Base-by-base conservation (phyloP, 352 stramenopile species). In the Pythium biforme region DNA sequence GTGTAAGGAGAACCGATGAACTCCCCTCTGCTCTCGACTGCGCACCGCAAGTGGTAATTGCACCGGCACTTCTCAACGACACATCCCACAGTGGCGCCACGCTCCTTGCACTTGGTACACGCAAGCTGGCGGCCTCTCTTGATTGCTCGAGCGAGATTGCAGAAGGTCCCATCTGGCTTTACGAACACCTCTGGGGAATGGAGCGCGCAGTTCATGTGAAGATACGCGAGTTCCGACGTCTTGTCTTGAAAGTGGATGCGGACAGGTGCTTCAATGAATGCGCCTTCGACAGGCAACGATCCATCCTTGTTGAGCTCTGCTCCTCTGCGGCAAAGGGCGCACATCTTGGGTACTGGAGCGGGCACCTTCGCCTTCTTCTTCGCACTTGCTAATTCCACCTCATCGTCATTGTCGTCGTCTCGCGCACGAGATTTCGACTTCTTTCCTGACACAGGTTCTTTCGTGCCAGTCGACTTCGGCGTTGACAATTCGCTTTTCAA, bases 181-280 rank as follows among this genome's bases (percentile, higher is more conserved):
- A 94, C 83, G 49, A 89, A 94, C 31, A 93, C 84, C 55, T 92
- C 82, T 23, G 83, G 81, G 0, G 86, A 92, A 48, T 95, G 85
- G 5, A 92, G 59, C 45, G 84, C 83, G 40, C 82, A 94, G 57
- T 95, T 93, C 58, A 94, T 76, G 67, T 95, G 85, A 25, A 94
- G 74, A 62, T 85, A 79, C 54, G 88, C 86, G 15, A 73, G 77
- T 63, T 94, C 78, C 26, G 66, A 69, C 37, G 78, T 72, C 43
- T 88, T 90, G 59, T 94, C 82, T 22, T 66, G 51, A 49, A 79
- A 79, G 60, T 90, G 76, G n/a, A 94, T 64, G 4, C 83, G 81
- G 46, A 94, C 77, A 4, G 85, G 77, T 4, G 79, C 80, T 17
- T 92, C 84, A 15, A 93, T 83, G 43, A 95, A 94, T 20, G 72